These are phyloP conservation scores for Coriolopsis trogii DNA, from an alignment of 1,284 basidiomycete genomes.

Conservation along the genomic window DNA sequence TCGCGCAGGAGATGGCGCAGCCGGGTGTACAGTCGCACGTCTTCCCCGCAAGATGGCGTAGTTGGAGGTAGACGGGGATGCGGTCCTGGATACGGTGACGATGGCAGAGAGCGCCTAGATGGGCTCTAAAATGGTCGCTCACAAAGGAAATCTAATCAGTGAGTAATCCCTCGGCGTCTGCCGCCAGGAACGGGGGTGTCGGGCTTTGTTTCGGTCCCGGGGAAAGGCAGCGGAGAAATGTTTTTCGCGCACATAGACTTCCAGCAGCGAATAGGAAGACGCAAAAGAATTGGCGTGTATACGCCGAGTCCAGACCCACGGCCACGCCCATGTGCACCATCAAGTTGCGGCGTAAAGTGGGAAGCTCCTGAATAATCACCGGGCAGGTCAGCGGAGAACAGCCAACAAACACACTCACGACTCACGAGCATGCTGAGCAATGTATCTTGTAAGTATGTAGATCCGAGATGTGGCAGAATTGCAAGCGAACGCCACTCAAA, in stretches of 20 bases:
- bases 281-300: background rate
- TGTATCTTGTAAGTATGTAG: too few relatives aligned
- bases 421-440: too few relatives aligned
- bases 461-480: too few relatives aligned
- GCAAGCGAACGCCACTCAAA: too few relatives aligned
- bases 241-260: background rate
- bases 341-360: too few relatives aligned
- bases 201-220: conserved; percentile 15
- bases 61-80: background rate
- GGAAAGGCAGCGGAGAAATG: background rate
- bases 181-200: conserved; percentile 21
- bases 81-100: background rate
- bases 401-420: too few relatives aligned
- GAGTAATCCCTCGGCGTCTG: conserved; percentile 4
- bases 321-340: background rate
- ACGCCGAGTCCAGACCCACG: background rate
- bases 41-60: background rate
- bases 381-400: too few relatives aligned
- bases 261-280: background rate
- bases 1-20: conserved; percentile 14
- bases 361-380: too few relatives aligned
- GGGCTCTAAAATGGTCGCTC: background rate
- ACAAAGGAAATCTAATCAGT: conserved; percentile 10
- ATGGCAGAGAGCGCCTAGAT: background rate
- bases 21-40: background rate